Conservation (phyloP, 2,329 filamentous ascomycete species). For the Sclerotinia minor region DNA sequence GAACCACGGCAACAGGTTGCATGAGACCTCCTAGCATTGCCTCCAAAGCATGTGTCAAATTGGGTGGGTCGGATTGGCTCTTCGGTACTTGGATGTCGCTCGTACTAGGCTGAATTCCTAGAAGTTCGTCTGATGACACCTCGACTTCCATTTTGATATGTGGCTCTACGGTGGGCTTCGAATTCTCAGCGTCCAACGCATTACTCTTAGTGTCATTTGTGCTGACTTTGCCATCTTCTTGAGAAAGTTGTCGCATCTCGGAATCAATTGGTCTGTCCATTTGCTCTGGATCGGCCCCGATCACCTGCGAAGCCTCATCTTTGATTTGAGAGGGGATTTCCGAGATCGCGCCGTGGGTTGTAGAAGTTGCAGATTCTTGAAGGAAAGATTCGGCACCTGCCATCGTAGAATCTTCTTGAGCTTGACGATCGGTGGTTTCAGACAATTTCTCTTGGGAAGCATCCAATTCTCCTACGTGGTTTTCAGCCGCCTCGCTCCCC, state of each 20-base stretch:
- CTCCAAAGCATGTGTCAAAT: conserved; percentile 38
- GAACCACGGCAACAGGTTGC: conserved; percentile 14
- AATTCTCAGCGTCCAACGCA: conserved; percentile 9
- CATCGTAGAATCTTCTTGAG: conserved; percentile 13
- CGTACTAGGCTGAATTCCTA: not conserved
- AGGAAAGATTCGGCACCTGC: conserved; percentile 3
- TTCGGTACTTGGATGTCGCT: conserved; percentile 9
- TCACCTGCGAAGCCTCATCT: not conserved
- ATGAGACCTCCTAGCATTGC: conserved; percentile 37
- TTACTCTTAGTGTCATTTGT: not conserved
- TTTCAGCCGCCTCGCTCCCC: not conserved
- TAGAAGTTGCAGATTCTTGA: conserved; percentile 9
- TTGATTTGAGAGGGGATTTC: not conserved
- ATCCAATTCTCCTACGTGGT: not conserved
- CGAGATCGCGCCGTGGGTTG: not conserved
- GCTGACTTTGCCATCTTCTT: not conserved
- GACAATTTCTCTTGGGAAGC: not conserved
- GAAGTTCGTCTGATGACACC: not conserved
- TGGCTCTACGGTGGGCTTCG: not conserved
- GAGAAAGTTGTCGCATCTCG: not conserved
- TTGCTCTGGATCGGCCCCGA: not conserved
- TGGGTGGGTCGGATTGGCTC: conserved; percentile 26
- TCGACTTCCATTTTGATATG: not conserved
- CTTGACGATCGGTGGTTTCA: not conserved
- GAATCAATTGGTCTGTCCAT: not conserved